These are phyloP conservation scores for Leccinum subtestaceum DNA, from an alignment of 768 basidiomycete species.

Conservation along the genomic window DNA sequence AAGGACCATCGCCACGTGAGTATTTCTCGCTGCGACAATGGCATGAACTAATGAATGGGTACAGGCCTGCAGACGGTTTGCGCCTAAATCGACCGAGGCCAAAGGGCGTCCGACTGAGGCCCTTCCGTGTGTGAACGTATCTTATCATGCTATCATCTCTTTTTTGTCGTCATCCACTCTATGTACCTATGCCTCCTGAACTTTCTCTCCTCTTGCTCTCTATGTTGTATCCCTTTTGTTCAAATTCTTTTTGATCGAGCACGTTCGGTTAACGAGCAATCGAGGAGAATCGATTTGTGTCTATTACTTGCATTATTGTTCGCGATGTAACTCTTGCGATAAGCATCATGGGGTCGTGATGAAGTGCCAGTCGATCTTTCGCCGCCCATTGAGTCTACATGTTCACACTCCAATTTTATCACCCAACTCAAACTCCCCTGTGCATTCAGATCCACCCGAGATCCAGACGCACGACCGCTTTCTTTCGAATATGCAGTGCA, in stretches of 20 bases:
- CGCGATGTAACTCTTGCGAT: neutral
- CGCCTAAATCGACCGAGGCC: conserved; percentile 47
- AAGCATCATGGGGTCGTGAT: too few relatives aligned
- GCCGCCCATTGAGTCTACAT: too few relatives aligned
- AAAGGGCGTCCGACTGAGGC: conserved; percentile 16
- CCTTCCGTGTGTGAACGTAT: neutral
- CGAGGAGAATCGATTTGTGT: conserved; percentile 2
- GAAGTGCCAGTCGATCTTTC: too few relatives aligned
- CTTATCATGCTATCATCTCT: neutral
- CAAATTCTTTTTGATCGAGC: neutral
- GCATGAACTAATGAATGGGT: neutral
- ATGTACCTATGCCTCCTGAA: conserved; percentile 31
- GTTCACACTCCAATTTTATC: neutral
- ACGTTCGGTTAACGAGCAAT: neutral
- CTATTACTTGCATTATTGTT: neutral
- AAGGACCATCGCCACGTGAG: conserved; percentile 53
- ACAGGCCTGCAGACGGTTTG: conserved; percentile 40
- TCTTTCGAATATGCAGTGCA: neutral
- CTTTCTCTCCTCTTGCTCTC: too few relatives aligned
- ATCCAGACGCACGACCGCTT: neutral
- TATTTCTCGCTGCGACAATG: conserved; percentile 13
- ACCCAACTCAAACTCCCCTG: neutral
- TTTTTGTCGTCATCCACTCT: conserved; percentile 5
- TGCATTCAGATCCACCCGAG: neutral
- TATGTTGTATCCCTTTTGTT: conserved; percentile 26